A percentile compares a stretch with the other conserved stretches of the same genome.
These are phyloP conservation scores for Fusarium denticulatum DNA, from an alignment of 2,329 filamentous ascomycete species.

Conservation along the genomic window DNA sequence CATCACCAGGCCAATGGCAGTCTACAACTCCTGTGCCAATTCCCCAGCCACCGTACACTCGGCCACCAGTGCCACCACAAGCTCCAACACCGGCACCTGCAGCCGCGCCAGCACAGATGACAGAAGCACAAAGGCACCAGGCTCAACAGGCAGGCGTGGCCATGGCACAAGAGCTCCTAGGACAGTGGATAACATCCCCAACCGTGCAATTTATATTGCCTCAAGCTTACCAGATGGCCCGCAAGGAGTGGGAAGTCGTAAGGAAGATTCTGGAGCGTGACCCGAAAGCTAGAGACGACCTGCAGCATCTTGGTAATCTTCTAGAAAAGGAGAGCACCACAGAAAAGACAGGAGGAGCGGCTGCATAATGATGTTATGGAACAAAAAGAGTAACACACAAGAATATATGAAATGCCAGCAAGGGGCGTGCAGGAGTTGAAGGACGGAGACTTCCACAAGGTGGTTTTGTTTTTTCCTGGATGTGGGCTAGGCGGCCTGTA, in stretches of 20 bases:
- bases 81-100: not conserved
- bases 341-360: conserved; percentile 24
- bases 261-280: conserved; percentile 73
- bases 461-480: not conserved
- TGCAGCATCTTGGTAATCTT: conserved; percentile 64
- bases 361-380: conserved; percentile 9
- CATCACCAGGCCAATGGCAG: conserved; percentile 46
- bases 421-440: conserved; percentile 15
- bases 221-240: conserved; percentile 73
- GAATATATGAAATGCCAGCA: not conserved
- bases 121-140: conserved; percentile 51
- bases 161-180: conserved; percentile 71
- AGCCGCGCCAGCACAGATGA: conserved; percentile 31
- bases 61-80: conserved; percentile 9
- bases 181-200: conserved; percentile 68
- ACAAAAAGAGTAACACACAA: not conserved
- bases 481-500: not conserved
- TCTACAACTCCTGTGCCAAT: conserved; percentile 51
- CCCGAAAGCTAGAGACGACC: conserved; percentile 70
- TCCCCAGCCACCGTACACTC: conserved; percentile 47
- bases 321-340: conserved; percentile 60
- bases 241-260: conserved; percentile 80
- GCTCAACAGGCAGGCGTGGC: conserved; percentile 63
- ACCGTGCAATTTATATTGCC: conserved; percentile 76
- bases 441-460: not conserved